Evolutionary conservation across 2,329 filamentous ascomycete genomes (phyloP).

Genomic region (Fusarium multiceps): DNA sequence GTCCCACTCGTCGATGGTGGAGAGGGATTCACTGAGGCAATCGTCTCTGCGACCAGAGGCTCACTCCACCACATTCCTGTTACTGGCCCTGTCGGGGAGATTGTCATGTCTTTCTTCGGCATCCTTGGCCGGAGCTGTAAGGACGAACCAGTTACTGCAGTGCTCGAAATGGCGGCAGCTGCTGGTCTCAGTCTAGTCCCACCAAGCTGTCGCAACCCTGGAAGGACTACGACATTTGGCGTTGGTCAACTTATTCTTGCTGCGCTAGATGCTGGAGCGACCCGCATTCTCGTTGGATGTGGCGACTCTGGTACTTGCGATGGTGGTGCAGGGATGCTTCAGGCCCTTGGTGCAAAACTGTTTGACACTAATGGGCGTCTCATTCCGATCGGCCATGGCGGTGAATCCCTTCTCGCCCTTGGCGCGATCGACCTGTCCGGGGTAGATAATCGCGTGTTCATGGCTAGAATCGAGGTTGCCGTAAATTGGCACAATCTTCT

Average conservation of each 20-base stretch:
- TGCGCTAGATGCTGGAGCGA: slow-evolving; percentile 58
- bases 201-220: slow-evolving; percentile 56
- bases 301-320: slow-evolving; percentile 66
- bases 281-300: slow-evolving; percentile 61
- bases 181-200: slow-evolving; percentile 64
- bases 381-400: slow-evolving; percentile 55
- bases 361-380: slow-evolving; percentile 52
- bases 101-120: slow-evolving; percentile 59
- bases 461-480: slow-evolving; percentile 58
- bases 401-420: slow-evolving; percentile 53
- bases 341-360: slow-evolving; percentile 61
- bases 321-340: slow-evolving; percentile 64
- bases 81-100: slow-evolving; percentile 57
- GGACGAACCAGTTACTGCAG: slow-evolving; percentile 52
- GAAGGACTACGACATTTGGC: slow-evolving; percentile 61
- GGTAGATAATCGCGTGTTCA: slow-evolving; percentile 47
- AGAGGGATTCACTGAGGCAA: slow-evolving; percentile 61
- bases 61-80: slow-evolving; percentile 52
- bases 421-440: slow-evolving; percentile 53
- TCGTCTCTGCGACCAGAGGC: slow-evolving; percentile 58
- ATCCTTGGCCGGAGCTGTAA: slow-evolving; percentile 49
- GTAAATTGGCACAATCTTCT: slow-evolving; percentile 65
- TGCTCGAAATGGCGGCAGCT: slow-evolving; percentile 65
- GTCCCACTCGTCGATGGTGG: slow-evolving; percentile 64
- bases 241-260: slow-evolving; percentile 61